Conservation (phyloP, 208 protist species). For the Herpetomonas tarakana region DNA sequence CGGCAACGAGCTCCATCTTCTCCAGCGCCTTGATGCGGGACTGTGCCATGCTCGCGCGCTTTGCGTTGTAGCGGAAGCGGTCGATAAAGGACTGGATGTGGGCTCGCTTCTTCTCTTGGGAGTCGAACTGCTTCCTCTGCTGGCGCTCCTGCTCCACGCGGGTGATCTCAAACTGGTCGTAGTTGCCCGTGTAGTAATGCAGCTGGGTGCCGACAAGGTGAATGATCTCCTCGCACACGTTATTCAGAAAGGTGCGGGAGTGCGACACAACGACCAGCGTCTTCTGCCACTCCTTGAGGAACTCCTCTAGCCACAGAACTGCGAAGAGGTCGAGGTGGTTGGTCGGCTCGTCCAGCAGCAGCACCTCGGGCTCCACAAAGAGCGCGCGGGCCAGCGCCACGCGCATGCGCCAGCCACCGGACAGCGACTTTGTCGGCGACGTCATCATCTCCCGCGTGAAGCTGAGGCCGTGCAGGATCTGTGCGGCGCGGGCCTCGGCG, state of each 20-base stretch:
- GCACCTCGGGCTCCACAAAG: constrained; percentile 95
- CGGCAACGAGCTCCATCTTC: constrained; percentile 85
- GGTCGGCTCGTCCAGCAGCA: constrained; percentile 97
- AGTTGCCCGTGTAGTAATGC: constrained; percentile 93
- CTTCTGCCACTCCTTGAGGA: constrained; percentile 93
- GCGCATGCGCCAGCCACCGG: constrained; percentile 98
- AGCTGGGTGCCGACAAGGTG: constrained; percentile 85
- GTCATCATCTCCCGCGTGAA: constrained; percentile 95
- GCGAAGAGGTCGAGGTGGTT: constrained; percentile 98
- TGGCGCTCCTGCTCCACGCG: constrained; percentile 85
- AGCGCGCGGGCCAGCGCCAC: constrained; percentile 96
- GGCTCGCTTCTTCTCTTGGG: constrained; percentile 87
- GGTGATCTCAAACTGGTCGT: constrained; percentile 92
- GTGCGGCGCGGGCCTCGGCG: constrained; percentile 81
- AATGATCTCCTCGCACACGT: constrained; percentile 94
- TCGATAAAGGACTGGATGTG: constrained; percentile 96
- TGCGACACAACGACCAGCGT: constrained; percentile 98
- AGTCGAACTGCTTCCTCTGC: constrained; percentile 85
- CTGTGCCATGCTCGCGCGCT: constrained; percentile 92
- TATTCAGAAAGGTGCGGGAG: constrained; percentile 96
- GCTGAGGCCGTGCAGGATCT: constrained; percentile 92
- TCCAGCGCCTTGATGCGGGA: constrained; percentile 94
- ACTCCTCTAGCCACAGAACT: constrained; percentile 97
- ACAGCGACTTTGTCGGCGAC: constrained; percentile 79
- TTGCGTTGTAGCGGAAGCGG: constrained; percentile 90